Evolutionary conservation across 2,329 filamentous ascomycete genomes (phyloP), one percentile per base, ranked within the genome.

Genomic region (Aspergillus sp.): DNA sequence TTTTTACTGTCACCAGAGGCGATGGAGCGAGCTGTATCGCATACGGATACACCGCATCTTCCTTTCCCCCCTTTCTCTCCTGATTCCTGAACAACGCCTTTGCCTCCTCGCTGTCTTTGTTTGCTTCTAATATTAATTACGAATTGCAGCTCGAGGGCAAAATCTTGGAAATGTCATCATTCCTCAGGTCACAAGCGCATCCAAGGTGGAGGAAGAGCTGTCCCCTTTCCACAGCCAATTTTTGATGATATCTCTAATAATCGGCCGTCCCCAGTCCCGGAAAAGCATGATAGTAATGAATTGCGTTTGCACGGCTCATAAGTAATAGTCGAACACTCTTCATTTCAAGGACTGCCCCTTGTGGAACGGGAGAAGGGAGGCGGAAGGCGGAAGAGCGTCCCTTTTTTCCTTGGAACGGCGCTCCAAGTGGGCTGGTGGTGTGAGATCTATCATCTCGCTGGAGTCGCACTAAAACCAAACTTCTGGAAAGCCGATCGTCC

Each of bases 401-500:
- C 43, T 52, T 48, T 54, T 56, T 55, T 48, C 37, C 39, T 41
- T 64, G 65, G 62, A 58, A 63, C 53, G 62, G 55, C 41, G 56
- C 61, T 55, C 61, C 49, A 61, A 59, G 45, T 57, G 41, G 58
- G 57, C 44, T 60, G 52, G 50, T 49, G 57, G 47, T 61, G 64
- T 69, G 64, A 72, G 70, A 73, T 73, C 71, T 73, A 73, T 73
- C 71, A 73, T 72, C 70, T 72, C 65, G 67, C 66, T 61, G 67
- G 68, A 67, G 58, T 65, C 57, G 54, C 66, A 70, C 69, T 71
- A 70, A 69, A 54, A 66, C 70, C 70, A 71, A 58, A 66, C 54
- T 62, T 67, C 65, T 70, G 70, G 69, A 70, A 71, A 68, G 63
- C 63, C 60, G 70, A 73, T 72, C 68, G 69, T 69, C 66, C 66